A percentile compares a stretch with the other conserved stretches of the same genome.
These are phyloP conservation scores for Schizophyllum commune DNA, from an alignment of 1,284 basidiomycete species.

Conservation along the genomic window DNA sequence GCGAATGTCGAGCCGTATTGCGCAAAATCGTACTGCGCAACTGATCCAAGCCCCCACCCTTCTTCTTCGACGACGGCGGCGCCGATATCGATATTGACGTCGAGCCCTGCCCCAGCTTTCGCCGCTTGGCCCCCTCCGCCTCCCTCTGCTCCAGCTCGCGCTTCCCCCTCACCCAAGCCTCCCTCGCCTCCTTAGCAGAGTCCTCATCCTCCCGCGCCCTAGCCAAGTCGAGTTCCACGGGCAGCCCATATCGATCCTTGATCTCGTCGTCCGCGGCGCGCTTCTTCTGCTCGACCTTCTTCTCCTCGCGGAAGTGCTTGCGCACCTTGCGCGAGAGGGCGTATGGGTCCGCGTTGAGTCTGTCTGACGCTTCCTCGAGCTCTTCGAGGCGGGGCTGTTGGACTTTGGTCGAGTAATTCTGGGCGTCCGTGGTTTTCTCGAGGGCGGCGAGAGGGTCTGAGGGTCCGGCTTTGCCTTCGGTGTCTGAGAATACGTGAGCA, in stretches of 20 bases:
- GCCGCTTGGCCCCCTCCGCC: slow-evolving; percentile 36
- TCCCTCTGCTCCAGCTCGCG: slow-evolving; percentile 29
- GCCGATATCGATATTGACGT: slow-evolving; percentile 22
- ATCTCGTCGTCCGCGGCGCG: slow-evolving; percentile 61
- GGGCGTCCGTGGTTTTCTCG: slow-evolving; percentile 80
- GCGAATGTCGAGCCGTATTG: slow-evolving; percentile 39
- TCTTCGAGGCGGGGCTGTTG: slow-evolving; percentile 73
- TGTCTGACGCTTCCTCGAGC: slow-evolving; percentile 66
- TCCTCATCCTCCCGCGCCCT: slow-evolving; percentile 43
- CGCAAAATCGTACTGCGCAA: slow-evolving; percentile 50
- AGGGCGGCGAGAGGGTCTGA: slow-evolving; percentile 80
- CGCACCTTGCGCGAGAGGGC: slow-evolving; percentile 66
- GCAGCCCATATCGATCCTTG: slow-evolving; percentile 68
- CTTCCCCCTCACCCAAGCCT: slow-evolving; percentile 49
- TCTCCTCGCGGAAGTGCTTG: slow-evolving; percentile 78
- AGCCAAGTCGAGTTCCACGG: slow-evolving; percentile 49
- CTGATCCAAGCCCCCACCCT: slow-evolving; percentile 24
- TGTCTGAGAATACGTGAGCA: slow-evolving; percentile 38
- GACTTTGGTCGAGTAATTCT: slow-evolving; percentile 63
- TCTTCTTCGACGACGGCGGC: slow-evolving; percentile 12
- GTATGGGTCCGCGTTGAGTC: slow-evolving; percentile 82
- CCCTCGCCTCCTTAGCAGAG: slow-evolving; percentile 44
- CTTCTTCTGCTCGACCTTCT: slow-evolving; percentile 66
- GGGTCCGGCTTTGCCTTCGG: slow-evolving; percentile 56
- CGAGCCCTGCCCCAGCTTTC: slow-evolving; percentile 32